Evolutionary conservation across 2,329 filamentous ascomycete genomes (phyloP).

Genomic region (Aspergillus fischeri): DNA sequence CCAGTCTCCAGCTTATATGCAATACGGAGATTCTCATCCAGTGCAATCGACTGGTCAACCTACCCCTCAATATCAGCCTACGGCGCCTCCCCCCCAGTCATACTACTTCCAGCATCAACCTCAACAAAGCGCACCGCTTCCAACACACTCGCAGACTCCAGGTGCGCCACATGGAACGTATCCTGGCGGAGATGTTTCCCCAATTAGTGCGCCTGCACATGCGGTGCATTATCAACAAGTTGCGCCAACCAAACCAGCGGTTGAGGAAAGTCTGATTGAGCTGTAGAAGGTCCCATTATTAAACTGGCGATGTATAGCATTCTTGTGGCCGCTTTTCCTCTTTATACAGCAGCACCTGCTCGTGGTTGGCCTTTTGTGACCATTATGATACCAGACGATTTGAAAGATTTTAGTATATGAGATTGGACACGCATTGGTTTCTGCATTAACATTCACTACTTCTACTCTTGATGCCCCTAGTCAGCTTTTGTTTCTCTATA

Average conservation of each 20-base stretch:
- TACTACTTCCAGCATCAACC: conserved; percentile 20
- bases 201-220: conserved; percentile 10
- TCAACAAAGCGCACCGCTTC: conserved; percentile 6
- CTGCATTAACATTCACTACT: neutral
- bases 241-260: conserved; percentile 17
- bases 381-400: conserved; percentile 26
- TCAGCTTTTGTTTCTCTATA: neutral
- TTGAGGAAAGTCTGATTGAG: conserved; percentile 31
- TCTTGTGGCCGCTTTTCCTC: conserved; percentile 2
- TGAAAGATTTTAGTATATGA: conserved; percentile 17
- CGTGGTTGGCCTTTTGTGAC: conserved; percentile 6
- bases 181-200: conserved; percentile 15
- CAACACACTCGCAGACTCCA: conserved; percentile 11
- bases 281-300: conserved; percentile 15
- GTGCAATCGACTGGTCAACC: conserved; percentile 11
- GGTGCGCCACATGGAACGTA: conserved; percentile 14
- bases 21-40: conserved; percentile 11
- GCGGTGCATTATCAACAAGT: conserved; percentile 19
- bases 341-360: neutral
- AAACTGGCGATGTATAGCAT: conserved; percentile 6
- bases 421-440: conserved; percentile 11
- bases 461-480: neutral
- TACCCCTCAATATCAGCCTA: conserved; percentile 11
- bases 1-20: conserved; percentile 15
- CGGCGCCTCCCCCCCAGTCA: conserved; percentile 14